A percentile compares a stretch with the other conserved stretches of the same genome.
Conservation (phyloP, 2,329 filamentous ascomycete species). For the Gyromitra esculenta region DNA sequence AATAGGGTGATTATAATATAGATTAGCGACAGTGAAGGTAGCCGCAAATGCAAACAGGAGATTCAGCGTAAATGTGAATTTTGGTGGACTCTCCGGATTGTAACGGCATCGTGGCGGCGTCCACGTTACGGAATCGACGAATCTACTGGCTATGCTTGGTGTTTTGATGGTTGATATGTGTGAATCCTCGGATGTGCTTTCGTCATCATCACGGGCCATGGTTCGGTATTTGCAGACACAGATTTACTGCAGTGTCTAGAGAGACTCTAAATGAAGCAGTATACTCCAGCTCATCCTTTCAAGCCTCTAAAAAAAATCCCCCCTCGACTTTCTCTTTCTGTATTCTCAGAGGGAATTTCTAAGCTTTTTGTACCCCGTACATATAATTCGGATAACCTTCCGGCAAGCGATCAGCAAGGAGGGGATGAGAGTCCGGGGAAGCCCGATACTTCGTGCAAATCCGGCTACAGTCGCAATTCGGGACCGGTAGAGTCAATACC, state of each 20-base stretch:
- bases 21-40: conserved; percentile 79
- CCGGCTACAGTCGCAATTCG: conserved; percentile 8
- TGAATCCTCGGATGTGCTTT: not conserved
- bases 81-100: conserved; percentile 71
- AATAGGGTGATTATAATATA: conserved; percentile 84
- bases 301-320: not conserved
- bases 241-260: not conserved
- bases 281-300: conserved; percentile 5
- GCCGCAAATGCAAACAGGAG: conserved; percentile 73
- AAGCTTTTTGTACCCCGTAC: conserved; percentile 16
- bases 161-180: conserved; percentile 7
- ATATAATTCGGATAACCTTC: conserved; percentile 10
- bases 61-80: conserved; percentile 75
- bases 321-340: not conserved
- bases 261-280: conserved; percentile 1
- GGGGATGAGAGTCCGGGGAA: not conserved
- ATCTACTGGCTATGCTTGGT: not conserved
- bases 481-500: conserved; percentile 1
- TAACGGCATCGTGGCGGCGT: conserved; percentile 69
- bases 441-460: conserved; percentile 7
- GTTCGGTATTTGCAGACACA: conserved; percentile 4
- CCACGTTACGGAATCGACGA: conserved; percentile 62
- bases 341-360: not conserved
- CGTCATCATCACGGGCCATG: conserved; percentile 15
- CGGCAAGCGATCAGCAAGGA: not conserved